These are phyloP conservation scores for Backusella parvicylindrica DNA, from an alignment of 192 early-diverging fungal genomes.

Conservation along the genomic window DNA sequence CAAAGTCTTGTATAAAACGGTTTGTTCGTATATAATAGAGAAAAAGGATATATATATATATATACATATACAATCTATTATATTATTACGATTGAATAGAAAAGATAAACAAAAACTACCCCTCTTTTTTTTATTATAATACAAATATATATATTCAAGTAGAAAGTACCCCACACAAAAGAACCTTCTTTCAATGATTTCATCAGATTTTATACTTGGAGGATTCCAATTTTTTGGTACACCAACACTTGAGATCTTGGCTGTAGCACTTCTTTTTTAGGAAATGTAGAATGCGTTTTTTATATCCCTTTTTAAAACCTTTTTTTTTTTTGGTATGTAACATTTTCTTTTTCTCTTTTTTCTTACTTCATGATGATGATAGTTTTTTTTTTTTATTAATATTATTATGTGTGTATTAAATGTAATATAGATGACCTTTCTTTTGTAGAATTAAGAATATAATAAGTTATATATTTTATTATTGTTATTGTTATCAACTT, in stretches of 20 bases:
- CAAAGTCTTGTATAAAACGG: too few species aligned
- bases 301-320: neutral
- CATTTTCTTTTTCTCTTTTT: neutral
- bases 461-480: neutral
- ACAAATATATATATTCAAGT: neutral
- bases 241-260: neutral
- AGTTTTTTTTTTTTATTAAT: neutral
- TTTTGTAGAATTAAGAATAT: neutral
- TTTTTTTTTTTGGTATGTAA: neutral
- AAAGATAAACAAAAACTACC: too few species aligned
- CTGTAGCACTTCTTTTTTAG: neutral
- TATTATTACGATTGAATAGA: too few species aligned
- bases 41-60: too few species aligned
- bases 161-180: neutral
- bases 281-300: neutral
- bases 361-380: too few species aligned
- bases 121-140: neutral
- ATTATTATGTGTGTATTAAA: neutral
- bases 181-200: neutral
- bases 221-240: neutral
- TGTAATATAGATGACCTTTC: neutral
- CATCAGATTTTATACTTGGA: neutral
- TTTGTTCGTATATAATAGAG: too few species aligned
- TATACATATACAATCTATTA: too few species aligned
- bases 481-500: neutral